Evolutionary conservation across 2,329 filamentous ascomycete genomes (phyloP).

Genomic region (Xylariaceae sp.): DNA sequence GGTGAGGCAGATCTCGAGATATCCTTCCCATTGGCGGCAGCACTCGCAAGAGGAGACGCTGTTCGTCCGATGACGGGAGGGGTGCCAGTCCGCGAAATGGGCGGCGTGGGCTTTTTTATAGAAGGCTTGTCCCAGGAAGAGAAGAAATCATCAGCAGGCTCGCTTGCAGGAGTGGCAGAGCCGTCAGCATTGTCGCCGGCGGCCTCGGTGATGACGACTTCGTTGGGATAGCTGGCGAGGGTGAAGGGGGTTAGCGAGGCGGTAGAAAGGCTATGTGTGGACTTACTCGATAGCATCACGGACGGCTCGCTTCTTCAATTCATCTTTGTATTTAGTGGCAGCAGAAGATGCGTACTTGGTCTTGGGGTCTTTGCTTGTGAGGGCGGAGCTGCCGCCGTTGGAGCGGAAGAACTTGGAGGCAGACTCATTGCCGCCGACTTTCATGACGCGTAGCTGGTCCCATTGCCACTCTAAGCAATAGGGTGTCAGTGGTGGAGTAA

Average conservation of each 20-base stretch:
- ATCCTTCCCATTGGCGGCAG: conserved; percentile 68
- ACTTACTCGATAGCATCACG: conserved; percentile 79
- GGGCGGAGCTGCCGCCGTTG: conserved; percentile 87
- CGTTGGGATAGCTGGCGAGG: conserved; percentile 68
- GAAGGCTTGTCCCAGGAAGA: conserved; percentile 98
- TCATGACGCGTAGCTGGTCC: conserved; percentile 96
- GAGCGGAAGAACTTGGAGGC: conserved; percentile 98
- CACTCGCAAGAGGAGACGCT: conserved; percentile 83
- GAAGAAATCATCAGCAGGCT: conserved; percentile 91
- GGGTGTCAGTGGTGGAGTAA: conserved; percentile 23
- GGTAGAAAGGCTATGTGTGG: conserved; percentile 11
- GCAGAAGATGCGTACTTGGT: conserved; percentile 92
- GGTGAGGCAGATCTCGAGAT: conserved; percentile 78
- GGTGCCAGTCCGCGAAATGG: conserved; percentile 83
- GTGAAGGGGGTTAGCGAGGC: conserved; percentile 7
- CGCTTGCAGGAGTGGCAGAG: conserved; percentile 72
- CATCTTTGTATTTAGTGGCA: conserved; percentile 97
- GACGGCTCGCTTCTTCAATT: conserved; percentile 80
- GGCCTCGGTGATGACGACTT: conserved; percentile 80
- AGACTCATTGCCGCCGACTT: conserved; percentile 96
- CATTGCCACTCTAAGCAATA: conserved; percentile 92
- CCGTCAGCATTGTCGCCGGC: conserved; percentile 57
- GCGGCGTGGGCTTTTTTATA: conserved; percentile 94
- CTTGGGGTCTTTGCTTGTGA: conserved; percentile 95
- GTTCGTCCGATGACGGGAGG: conserved; percentile 77